phyloP scores from a whole-genome alignment of 352 stramenopile genomes.

The Achlya hypogyna region DNA sequence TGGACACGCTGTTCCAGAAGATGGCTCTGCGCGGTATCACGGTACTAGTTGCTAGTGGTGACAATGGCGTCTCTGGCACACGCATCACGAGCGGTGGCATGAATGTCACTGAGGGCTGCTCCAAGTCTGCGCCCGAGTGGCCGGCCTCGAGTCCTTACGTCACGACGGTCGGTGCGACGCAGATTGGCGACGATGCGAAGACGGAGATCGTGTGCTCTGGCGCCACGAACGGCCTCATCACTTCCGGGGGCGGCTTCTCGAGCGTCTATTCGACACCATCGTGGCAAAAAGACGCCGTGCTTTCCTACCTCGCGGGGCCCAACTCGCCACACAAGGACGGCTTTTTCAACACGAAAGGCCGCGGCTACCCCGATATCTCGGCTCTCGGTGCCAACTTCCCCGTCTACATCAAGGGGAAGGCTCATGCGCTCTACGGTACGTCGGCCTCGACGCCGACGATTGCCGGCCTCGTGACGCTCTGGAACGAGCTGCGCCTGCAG shows the following conservation, averaged over 20 bases:
- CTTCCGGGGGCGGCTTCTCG: conserved; percentile 81
- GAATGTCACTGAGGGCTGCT: conserved; percentile 52
- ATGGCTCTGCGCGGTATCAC: conserved; percentile 81
- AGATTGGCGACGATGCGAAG: conserved; percentile 40
- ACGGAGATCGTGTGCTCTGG: conserved; percentile 68
- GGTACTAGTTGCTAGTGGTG: conserved; percentile 75
- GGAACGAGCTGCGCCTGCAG: conserved; percentile 78
- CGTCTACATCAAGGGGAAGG: conserved; percentile 42
- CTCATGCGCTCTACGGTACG: conserved; percentile 58
- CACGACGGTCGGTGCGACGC: conserved; percentile 84
- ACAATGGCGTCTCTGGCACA: conserved; percentile 58
- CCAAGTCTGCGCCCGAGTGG: conserved; percentile 57
- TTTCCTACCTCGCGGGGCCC: conserved; percentile 53
- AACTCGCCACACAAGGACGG: conserved; percentile 52
- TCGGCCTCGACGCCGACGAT: conserved; percentile 78
- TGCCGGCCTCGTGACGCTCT: conserved; percentile 78
- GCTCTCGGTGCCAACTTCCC: conserved; percentile 58
- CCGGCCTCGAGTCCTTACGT: conserved; percentile 81
- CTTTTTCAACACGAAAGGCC: conserved; percentile 76
- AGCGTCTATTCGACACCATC: conserved; percentile 59
- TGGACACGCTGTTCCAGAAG: conserved; percentile 85
- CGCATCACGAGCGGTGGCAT: conserved; percentile 32
- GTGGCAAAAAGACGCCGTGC: conserved; percentile 59
- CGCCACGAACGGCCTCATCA: conserved; percentile 62
- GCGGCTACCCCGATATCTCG: conserved; percentile 84